Evolutionary conservation across 768 basidiomycete species (phyloP), one percentile per base, ranked within the genome.

Genomic region (Rhodotorula toruloides): DNA sequence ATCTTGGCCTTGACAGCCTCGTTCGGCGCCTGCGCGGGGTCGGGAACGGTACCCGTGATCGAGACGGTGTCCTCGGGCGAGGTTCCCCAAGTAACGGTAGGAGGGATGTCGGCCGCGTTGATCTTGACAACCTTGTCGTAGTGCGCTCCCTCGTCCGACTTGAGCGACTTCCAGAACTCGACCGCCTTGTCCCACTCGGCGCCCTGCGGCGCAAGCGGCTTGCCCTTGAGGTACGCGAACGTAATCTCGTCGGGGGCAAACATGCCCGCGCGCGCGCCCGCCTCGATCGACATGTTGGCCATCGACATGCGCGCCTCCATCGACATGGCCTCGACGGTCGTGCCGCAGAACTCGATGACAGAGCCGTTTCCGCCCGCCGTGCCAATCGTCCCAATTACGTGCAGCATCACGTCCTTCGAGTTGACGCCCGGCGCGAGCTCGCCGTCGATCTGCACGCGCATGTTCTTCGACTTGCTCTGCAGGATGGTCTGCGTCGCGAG

Each of bases 281-380:
- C 91, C 77, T 93, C 91, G 75, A 93, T 92, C 65, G 90, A 91
- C 91, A 93, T 92, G 79, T 93, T 93, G 80, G 90, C 91, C 68
- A 79, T 78, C 7, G 77, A 77, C 79, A 80, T 72, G 62, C 90
- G 85, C 44, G 88, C 89, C 77, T 93, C 91, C 88, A 92, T 90
- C 74, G 86, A 69, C 55, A 76, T 66, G 13, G 60, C 60, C 63
- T 74, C 74, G 54, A 76, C 67, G 5, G 73, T 68, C 22, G 74
- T 85, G n/a, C 91, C 91, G 62, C 89, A 85, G 75, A 88, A 93
- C 78, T 93, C 91, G 76, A 93, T 91, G 65, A 91, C 90, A 72
- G 82, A 84, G n/a, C 90, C 91, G 32, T 87, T 93, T 57, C 90
- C 91, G 73, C 91, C 91, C 54, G 91, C 91, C n/a, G 91, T 91